Conservation (phyloP, 768 basidiomycete genomes). For the Harrya chromipes region DNA sequence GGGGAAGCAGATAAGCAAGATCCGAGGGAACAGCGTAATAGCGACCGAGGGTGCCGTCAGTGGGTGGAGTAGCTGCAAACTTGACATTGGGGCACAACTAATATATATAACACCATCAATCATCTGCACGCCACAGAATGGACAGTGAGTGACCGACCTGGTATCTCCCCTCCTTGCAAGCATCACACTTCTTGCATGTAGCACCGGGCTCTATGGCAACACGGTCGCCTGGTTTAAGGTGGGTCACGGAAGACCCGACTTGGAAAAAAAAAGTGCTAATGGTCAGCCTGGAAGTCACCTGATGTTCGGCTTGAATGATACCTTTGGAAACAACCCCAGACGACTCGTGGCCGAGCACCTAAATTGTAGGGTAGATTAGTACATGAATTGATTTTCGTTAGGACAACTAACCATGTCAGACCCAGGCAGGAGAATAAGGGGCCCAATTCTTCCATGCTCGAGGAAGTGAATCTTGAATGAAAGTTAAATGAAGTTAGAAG, state of each 20-base stretch:
- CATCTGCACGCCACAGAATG: neutral
- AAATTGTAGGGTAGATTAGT: constrained; percentile 3
- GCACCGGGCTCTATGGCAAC: constrained; percentile 93
- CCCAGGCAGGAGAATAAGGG: constrained; percentile 66
- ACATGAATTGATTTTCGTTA: neutral
- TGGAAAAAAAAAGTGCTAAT: neutral
- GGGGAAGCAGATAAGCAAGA: constrained; percentile 78
- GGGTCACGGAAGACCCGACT: constrained; percentile 77
- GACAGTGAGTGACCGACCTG: constrained; percentile 55
- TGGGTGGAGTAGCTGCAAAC: constrained; percentile 92
- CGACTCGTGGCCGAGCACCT: constrained; percentile 95
- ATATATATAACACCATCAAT: neutral
- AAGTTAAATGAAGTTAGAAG: constrained; percentile 5
- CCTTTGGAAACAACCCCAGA: constrained; percentile 74
- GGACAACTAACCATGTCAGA: constrained; percentile 60
- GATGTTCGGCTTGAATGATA: constrained; percentile 18
- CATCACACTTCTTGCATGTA: constrained; percentile 79
- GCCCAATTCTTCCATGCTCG: constrained; percentile 73
- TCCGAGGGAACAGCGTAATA: constrained; percentile 88
- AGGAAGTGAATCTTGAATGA: constrained; percentile 67
- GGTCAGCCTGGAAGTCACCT: neutral
- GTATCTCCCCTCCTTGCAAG: constrained; percentile 81
- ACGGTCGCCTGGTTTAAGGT: constrained; percentile 77
- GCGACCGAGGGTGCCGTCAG: constrained; percentile 83
- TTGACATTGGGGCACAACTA: constrained; percentile 83